Evolutionary conservation across 768 basidiomycete genomes (phyloP), one percentile per base, ranked within the genome.

Genomic region (Coprinopsis sp.): DNA sequence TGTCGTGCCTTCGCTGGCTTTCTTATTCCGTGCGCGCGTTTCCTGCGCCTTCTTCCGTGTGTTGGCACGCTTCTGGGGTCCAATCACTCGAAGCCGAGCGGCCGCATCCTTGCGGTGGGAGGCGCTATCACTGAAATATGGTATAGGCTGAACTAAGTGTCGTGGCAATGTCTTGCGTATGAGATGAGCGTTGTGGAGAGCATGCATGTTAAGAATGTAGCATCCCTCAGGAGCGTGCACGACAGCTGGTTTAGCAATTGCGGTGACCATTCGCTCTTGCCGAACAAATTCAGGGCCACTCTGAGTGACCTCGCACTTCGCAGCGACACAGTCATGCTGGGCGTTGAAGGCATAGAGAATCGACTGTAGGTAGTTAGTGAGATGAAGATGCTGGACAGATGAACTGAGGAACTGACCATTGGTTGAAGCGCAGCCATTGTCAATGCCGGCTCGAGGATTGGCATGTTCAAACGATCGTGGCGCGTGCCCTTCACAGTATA

Each of bases 131-230:
- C 16, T 7, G 22, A 19, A 21, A 39, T 45, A 47, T 18, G 42
- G 51, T 3, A 43, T 44, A 10, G 63, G 63, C 3, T 21, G 34
- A 0, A 47, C 51, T 4, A 64, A 54, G 6, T 51, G 6, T 10
- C 57, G 51, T 8, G 63, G 64, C 6, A 66, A 52, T 6, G 46
- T 44, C 18, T 50, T 18, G 1, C 58, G 56, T 19, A 66, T 33
- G 22, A 60, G 54, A 21, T 58, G 57, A n/a, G 58, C 54, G 50
- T 66, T 66, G 42, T 66, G 63, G 5, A 64, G 51, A 2, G 61
- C 54, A 42, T 64, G 63, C 42, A 56, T 57, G 34, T 65, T 66
- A 36, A 66, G n/a, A 10, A 64, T 29, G 37, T 44, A 65, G 1
- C 46, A 48, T 22, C 47, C 33, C 6, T 13, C 11, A 18, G 13